Conservation (phyloP, 345 rosid genomes). For the Hibiscus trionum region DNA sequence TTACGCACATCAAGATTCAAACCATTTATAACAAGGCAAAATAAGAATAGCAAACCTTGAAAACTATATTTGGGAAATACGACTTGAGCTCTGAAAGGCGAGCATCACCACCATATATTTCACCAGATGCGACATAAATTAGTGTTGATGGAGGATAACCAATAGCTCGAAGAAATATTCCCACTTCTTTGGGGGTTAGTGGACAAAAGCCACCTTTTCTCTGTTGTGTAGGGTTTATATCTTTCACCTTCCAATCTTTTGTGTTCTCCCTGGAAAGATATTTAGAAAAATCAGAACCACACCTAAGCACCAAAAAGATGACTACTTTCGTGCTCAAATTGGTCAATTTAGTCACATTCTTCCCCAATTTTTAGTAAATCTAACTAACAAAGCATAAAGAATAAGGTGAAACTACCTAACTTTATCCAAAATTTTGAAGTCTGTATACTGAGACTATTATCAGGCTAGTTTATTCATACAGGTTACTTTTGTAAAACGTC, state of each 20-base stretch:
- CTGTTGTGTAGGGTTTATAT: constrained; percentile 84
- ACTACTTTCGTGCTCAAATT: background rate
- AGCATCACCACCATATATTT: constrained; percentile 75
- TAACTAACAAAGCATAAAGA: background rate
- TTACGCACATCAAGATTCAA: background rate
- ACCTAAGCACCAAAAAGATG: background rate
- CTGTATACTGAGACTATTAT: background rate
- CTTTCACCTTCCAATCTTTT: constrained; percentile 90
- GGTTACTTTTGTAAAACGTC: background rate
- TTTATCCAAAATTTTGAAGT: constrained; percentile 1
- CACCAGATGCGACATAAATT: constrained; percentile 86
- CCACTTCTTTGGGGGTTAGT: constrained; percentile 86
- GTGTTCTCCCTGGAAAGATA: constrained; percentile 54
- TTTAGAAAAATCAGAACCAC: background rate
- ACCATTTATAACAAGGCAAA: background rate
- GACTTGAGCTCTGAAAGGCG: constrained; percentile 57
- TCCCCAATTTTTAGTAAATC: background rate
- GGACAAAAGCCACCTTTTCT: constrained; percentile 78
- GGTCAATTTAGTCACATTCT: background rate
- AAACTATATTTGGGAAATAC: constrained; percentile 66
- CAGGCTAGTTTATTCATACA: background rate
- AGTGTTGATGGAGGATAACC: constrained; percentile 68
- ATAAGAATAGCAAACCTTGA: constrained; percentile 47
- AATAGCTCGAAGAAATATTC: constrained; percentile 71
- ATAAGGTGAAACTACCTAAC: background rate